These are phyloP conservation scores for Monascus ruber DNA, from an alignment of 2,329 filamentous ascomycete genomes.

Conservation along the genomic window DNA sequence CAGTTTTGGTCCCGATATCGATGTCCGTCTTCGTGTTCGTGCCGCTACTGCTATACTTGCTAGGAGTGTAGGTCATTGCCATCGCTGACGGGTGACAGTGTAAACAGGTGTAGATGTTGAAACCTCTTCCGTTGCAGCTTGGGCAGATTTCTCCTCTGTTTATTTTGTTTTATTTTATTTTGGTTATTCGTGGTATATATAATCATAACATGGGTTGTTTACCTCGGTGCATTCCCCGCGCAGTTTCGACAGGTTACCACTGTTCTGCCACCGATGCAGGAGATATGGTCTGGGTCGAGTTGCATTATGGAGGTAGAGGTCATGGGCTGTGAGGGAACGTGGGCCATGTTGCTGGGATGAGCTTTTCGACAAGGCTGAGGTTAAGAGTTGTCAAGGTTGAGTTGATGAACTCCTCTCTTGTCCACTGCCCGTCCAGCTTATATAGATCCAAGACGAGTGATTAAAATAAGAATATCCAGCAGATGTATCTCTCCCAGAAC, in stretches of 20 bases:
- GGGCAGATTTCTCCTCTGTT: slow-evolving; percentile 12
- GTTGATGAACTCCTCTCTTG: too few relatives aligned
- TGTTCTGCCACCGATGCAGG: slow-evolving; percentile 22
- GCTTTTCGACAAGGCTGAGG: too few relatives aligned
- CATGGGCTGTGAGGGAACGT: too few relatives aligned
- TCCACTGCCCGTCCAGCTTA: too few relatives aligned
- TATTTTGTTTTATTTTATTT: not conserved
- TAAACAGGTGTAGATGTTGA: slow-evolving; percentile 18
- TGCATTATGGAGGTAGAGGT: too few relatives aligned
- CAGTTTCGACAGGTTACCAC: slow-evolving; percentile 24
- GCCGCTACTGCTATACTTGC: slow-evolving; percentile 1
- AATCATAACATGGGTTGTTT: not conserved
- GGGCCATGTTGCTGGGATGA: too few relatives aligned
- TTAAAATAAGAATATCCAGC: too few relatives aligned
- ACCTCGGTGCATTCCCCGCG: slow-evolving; percentile 28
- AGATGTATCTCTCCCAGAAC: too few relatives aligned
- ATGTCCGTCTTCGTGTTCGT: slow-evolving; percentile 4
- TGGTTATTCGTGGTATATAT: not conserved
- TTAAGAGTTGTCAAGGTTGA: too few relatives aligned
- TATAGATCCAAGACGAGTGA: too few relatives aligned
- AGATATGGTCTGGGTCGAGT: slow-evolving; percentile 21
- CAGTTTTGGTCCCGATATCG: slow-evolving; percentile 3
- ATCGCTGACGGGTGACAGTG: slow-evolving; percentile 20
- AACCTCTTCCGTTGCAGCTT: slow-evolving; percentile 19
- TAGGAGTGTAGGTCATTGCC: not conserved